Base-by-base conservation (phyloP, 2,329 filamentous ascomycete genomes). In the Akanthomyces lecanii region DNA sequence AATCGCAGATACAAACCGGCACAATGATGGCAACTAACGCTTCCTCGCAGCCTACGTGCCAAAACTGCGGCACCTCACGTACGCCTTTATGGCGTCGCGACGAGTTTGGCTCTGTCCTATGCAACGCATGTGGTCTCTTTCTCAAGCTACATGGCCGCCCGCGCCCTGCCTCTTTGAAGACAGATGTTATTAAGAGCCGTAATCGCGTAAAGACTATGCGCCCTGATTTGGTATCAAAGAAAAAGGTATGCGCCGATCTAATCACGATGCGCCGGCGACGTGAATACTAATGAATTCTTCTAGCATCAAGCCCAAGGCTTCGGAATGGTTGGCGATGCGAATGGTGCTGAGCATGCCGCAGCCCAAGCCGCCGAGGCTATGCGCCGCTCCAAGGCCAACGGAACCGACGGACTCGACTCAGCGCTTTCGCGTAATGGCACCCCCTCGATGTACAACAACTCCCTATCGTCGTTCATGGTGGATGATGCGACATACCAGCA, bases 101-200 rank as follows among this genome's bases (percentile, higher is more conserved):
- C 82, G 95, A 99, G 80, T 87, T 89, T 71, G 95, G 95, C 68
- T 90, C 92, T 0, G 94, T 99, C 44, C 89, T 99, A 59, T 99
- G 95, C 87, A 99, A 99, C 79, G 95, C 95, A 72, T 99, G 95
- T 78, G 95, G 95, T 65, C 85, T 99, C 63, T 99, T 98, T 77
- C 85, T 98, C 71, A 99, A 99, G 83, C 84, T 99, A 69, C 95
- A 99, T 75, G 93, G 93, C 67, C 90, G 93, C 30, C 87, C 95
- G 65, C 89, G 95, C 63, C 95, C 95, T 69, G 97, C 97, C 75
- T 96, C 91, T 70, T 85, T 99, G 71, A 99, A 99, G 83, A 98
- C 95, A 55, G 95, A 99, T 81, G 94, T 98, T 69, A 99, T 99
- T 81, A 99, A 99, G 82, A 97, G 93, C 81, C 92, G 95, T 72